Conservation (phyloP, 2,329 filamentous ascomycete genomes). For the Diaporthe longicolla region DNA sequence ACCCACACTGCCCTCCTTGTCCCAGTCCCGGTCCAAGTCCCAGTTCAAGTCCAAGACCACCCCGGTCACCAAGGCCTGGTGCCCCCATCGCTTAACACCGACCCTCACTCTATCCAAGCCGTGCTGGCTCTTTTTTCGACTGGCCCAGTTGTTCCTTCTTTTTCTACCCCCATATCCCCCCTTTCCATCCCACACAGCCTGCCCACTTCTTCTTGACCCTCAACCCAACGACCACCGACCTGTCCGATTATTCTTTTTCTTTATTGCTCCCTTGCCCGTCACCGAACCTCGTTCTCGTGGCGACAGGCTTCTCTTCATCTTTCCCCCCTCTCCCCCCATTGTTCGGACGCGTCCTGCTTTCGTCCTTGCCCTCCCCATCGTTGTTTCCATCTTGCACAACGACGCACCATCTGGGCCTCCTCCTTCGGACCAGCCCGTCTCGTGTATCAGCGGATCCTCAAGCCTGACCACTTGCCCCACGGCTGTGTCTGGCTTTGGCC, state of each 20-base stretch:
- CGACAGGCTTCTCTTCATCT: slow-evolving; percentile 31
- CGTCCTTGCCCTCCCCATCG: slow-evolving; percentile 17
- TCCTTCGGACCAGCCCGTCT: slow-evolving; percentile 32
- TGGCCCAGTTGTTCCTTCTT: slow-evolving; percentile 28
- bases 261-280: slow-evolving; percentile 36
- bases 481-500: slow-evolving; percentile 34
- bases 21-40: slow-evolving; percentile 18
- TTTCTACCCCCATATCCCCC: slow-evolving; percentile 37
- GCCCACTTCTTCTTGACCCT: slow-evolving; percentile 9
- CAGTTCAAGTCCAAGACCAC: slow-evolving; percentile 8
- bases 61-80: slow-evolving; percentile 18
- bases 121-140: slow-evolving; percentile 18
- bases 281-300: slow-evolving; percentile 19
- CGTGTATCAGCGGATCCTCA: slow-evolving; percentile 38
- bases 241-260: slow-evolving; percentile 32
- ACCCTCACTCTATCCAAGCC: slow-evolving; percentile 30
- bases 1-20: slow-evolving; percentile 13
- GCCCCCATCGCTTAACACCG: slow-evolving; percentile 35
- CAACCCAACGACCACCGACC: slow-evolving; percentile 4
- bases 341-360: slow-evolving; percentile 21
- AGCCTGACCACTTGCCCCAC: slow-evolving; percentile 32
- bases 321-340: slow-evolving; percentile 5
- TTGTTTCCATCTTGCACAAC: slow-evolving; percentile 13
- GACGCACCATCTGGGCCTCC: slow-evolving; percentile 26
- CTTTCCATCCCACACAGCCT: slow-evolving; percentile 33